phyloP scores from a whole-genome alignment of 2,329 filamentous ascomycete genomes.

The Onygena corvina region DNA sequence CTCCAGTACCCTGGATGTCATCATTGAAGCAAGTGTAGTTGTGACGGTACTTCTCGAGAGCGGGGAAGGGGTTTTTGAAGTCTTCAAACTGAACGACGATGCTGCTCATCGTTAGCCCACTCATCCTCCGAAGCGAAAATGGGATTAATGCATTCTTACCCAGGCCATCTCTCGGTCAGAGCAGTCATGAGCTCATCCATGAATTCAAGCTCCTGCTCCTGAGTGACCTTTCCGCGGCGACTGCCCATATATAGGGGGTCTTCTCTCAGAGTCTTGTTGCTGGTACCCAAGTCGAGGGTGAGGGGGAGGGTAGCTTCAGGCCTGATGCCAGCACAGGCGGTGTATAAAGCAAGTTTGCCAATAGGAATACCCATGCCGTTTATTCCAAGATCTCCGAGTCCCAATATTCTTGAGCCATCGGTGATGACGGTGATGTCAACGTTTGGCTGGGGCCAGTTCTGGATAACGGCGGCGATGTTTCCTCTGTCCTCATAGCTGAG shows the following conservation, averaged over 20 bases:
- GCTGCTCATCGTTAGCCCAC: slow-evolving; percentile 25
- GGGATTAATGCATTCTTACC: slow-evolving; percentile 32
- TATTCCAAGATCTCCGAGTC: slow-evolving; percentile 86
- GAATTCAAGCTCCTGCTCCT: slow-evolving; percentile 74
- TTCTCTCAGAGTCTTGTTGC: slow-evolving; percentile 53
- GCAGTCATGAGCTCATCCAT: slow-evolving; percentile 97
- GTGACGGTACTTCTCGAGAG: slow-evolving; percentile 78
- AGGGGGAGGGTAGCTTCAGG: slow-evolving; percentile 56
- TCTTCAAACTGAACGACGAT: slow-evolving; percentile 90
- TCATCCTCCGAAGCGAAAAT: neutral
- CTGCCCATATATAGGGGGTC: slow-evolving; percentile 87
- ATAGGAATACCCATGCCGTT: slow-evolving; percentile 98
- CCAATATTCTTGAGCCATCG: slow-evolving; percentile 82
- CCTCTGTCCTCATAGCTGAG: slow-evolving; percentile 91
- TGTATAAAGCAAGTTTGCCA: slow-evolving; percentile 91
- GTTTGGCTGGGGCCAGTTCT: slow-evolving; percentile 80
- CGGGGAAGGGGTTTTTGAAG: slow-evolving; percentile 94
- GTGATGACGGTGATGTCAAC: slow-evolving; percentile 96
- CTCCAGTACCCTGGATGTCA: slow-evolving; percentile 93
- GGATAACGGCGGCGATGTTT: slow-evolving; percentile 73
- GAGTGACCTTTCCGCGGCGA: slow-evolving; percentile 64
- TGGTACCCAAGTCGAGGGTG: slow-evolving; percentile 51
- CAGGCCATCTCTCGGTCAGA: slow-evolving; percentile 62
- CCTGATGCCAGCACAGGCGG: slow-evolving; percentile 85
- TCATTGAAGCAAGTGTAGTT: slow-evolving; percentile 96